Evolutionary conservation across 352 stramenopile species (phyloP).

Genomic region (Thalassiosira mediterranea): DNA sequence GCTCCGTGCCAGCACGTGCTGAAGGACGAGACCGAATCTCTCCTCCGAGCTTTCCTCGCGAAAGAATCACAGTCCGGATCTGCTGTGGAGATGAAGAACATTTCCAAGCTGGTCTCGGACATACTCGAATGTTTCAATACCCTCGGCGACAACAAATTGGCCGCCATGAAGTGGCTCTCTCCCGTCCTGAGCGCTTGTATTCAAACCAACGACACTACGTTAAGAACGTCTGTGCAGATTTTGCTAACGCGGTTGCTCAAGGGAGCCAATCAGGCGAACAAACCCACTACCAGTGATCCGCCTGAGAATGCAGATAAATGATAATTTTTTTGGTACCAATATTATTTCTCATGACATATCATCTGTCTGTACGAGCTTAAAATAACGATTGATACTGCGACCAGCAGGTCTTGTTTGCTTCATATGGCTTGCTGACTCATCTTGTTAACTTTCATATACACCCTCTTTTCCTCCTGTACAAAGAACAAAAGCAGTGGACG

Average conservation of each 20-base stretch:
- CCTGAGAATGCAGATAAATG: neutral
- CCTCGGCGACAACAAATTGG: slow-evolving; percentile 55
- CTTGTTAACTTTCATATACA: no score
- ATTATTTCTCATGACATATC: no score
- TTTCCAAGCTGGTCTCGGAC: slow-evolving; percentile 59
- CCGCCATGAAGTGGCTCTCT: slow-evolving; percentile 57
- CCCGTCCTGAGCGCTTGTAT: slow-evolving; percentile 61
- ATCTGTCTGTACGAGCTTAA: no score
- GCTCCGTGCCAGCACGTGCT: slow-evolving; percentile 56
- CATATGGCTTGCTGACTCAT: no score
- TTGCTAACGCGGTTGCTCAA: slow-evolving; percentile 54
- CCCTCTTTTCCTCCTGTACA: no score
- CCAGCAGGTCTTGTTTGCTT: no score
- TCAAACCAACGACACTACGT: slow-evolving; percentile 58
- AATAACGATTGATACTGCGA: no score
- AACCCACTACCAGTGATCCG: slow-evolving; percentile 6
- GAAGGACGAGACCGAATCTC: slow-evolving; percentile 70
- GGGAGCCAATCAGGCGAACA: slow-evolving; percentile 11
- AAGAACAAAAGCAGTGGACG: no score
- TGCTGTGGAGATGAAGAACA: slow-evolving; percentile 53
- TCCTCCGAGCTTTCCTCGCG: slow-evolving; percentile 68
- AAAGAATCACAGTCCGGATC: slow-evolving; percentile 64
- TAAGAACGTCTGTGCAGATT: slow-evolving; percentile 63
- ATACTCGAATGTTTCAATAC: slow-evolving; percentile 61
- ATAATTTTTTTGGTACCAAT: neutral